Base-by-base conservation (phyloP, 2,329 filamentous ascomycete genomes). In the Colletotrichum sp. region DNA sequence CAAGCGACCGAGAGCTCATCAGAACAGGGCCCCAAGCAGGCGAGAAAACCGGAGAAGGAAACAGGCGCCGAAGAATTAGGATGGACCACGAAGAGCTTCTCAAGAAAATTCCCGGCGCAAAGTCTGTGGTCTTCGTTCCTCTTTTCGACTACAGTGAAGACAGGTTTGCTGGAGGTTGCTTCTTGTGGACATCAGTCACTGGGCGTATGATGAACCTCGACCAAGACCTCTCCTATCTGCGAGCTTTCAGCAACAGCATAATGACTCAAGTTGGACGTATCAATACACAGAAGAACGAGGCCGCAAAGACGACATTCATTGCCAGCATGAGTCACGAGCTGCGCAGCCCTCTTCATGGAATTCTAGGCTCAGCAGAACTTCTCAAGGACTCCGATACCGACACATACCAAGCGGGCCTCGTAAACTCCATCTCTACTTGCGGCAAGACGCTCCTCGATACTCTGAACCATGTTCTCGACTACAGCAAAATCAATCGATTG, bases 271-370 rank as follows among this genome's bases (percentile, higher is more conserved):
- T 91, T 8, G 87, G 87, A 0, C 84, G 89, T n/a, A 84, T 91
- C 62, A 88, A 91, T 73, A 89, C 88, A 1, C 81, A 88, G 43
- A 87, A 87, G 34, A 88, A 86, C 4, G 87, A 89, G 71, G 85
- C 86, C 24, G 89, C 90, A 56, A 92, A 92, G 77, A 87, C 88
- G 1, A 89, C 90, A 12, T 91, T 92, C 74, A 90, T 92, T 56
- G 89, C 89, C 2, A 90, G 88, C 32, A 91, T 92, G 76, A 91
- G 89, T 21, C 90, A 92, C 79, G 90, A 92, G 71, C 80, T 92
- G 16, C 84, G 90, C 36, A 90, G 87, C 6, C 90, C 90, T 0
- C 80, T 92, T 3, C 90, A 92, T 75, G 90, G 90, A 2, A 91
- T 92, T 56, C 81, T 92, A 0, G 89, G 88, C 1, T 90, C 83